Conservation (phyloP, 257 asterid species). For the Anisodus acutangulus region DNA sequence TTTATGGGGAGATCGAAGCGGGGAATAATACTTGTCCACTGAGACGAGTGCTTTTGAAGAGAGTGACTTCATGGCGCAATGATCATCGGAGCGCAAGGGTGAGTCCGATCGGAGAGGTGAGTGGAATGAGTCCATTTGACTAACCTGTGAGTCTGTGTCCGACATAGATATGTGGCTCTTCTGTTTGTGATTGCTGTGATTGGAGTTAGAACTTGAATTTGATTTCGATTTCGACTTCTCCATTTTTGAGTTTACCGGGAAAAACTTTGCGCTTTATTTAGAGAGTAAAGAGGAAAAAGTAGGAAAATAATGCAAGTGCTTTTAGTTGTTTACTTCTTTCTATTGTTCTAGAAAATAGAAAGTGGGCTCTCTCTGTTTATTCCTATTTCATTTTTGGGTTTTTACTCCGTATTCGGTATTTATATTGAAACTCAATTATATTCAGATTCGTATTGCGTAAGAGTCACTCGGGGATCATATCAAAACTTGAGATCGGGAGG, state of each 20-base stretch:
- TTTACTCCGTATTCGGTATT: too few species aligned
- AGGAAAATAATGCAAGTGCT: conserved; percentile 1
- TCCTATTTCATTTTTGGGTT: too few species aligned
- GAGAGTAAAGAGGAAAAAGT: neutral
- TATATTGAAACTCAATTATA: too few species aligned
- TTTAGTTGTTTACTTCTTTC: neutral
- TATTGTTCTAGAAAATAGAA: neutral
- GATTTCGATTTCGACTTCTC: neutral
- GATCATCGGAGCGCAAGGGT: conserved; percentile 66
- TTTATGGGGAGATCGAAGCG: conserved; percentile 57
- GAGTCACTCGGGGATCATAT: too few species aligned
- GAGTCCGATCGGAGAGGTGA: conserved; percentile 80
- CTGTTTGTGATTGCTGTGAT: conserved; percentile 33
- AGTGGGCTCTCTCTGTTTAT: neutral
- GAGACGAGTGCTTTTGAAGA: conserved; percentile 52
- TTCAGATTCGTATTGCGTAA: too few species aligned
- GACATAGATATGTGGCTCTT: conserved; percentile 77
- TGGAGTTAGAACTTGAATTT: conserved; percentile 23
- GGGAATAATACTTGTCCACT: conserved; percentile 53
- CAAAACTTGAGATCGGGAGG: too few species aligned
- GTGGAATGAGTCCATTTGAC: conserved; percentile 75
- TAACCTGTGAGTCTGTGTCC: conserved; percentile 78
- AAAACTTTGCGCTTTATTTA: conserved; percentile 20
- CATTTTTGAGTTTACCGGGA: conserved; percentile 24
- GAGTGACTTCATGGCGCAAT: conserved; percentile 31